phyloP scores from a whole-genome alignment of 192 early-diverging fungal species.

The Oehlia diaphana region DNA sequence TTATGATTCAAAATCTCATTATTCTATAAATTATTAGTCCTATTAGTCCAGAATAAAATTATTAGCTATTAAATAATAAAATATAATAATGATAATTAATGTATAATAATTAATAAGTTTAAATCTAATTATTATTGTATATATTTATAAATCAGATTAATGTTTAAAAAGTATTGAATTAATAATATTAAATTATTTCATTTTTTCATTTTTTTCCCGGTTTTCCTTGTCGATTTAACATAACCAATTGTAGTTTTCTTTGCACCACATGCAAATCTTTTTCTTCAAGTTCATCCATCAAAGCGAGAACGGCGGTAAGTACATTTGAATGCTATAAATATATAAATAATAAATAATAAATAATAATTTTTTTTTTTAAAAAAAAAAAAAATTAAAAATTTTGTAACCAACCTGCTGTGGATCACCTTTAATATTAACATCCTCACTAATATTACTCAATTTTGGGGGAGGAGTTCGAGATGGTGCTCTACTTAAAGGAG shows the following conservation, averaged over 20 bases:
- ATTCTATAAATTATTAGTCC: no score
- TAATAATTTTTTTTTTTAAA: not conserved
- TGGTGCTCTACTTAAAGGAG: not conserved
- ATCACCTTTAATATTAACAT: not conserved
- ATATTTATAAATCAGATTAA: not conserved
- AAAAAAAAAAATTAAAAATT: not conserved
- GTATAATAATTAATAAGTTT: no score
- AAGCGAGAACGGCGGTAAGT: conserved; percentile 19
- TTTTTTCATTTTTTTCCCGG: not conserved
- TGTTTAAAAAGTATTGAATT: not conserved
- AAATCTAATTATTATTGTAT: no score
- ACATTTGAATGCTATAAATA: conserved; percentile 23
- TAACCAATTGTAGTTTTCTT: conserved; percentile 20
- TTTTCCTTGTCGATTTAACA: conserved; percentile 11
- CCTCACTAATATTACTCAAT: conserved; percentile 1
- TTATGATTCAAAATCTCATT: no score
- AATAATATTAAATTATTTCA: not conserved
- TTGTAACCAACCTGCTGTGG: conserved; percentile 5
- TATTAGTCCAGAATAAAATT: no score
- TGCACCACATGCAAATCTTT: conserved; percentile 22
- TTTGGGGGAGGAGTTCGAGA: conserved; percentile 13
- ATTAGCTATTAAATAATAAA: no score
- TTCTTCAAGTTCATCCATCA: conserved; percentile 18
- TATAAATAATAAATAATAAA: not conserved
- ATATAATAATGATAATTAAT: no score